Evolutionary conservation across 768 basidiomycete genomes (phyloP).

Genomic region (Tricholoma sp.): DNA sequence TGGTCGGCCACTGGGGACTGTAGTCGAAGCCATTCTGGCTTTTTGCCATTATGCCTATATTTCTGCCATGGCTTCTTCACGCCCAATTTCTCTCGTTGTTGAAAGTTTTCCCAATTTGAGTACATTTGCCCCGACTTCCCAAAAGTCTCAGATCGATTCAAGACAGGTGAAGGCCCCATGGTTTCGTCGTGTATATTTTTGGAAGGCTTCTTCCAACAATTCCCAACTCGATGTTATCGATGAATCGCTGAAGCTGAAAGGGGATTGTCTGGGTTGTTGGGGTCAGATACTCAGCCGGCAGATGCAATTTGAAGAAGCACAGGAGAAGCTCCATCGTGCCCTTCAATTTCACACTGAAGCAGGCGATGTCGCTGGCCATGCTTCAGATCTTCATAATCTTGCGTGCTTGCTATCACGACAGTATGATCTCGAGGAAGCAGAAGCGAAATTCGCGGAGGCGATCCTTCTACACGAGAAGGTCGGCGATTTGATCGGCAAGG

Average conservation of each 20-base stretch:
- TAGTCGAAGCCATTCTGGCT: slow-evolving; percentile 16
- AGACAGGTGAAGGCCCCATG: not conserved
- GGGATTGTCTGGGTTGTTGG: slow-evolving; percentile 22
- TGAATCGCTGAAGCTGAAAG: slow-evolving; percentile 12
- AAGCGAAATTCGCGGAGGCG: slow-evolving; percentile 11
- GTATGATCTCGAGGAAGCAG: slow-evolving; percentile 7
- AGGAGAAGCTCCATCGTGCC: slow-evolving; percentile 17
- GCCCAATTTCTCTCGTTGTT: slow-evolving; percentile 14
- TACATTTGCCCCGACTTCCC: not conserved
- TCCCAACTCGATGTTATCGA: not conserved
- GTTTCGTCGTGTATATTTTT: slow-evolving; percentile 1
- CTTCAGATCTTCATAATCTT: slow-evolving; percentile 24
- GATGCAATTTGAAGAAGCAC: slow-evolving; percentile 14
- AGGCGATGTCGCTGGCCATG: slow-evolving; percentile 19
- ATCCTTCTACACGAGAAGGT: slow-evolving; percentile 14
- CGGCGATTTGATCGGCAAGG: slow-evolving; percentile 16
- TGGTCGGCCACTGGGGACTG: slow-evolving; percentile 7
- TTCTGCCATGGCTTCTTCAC: slow-evolving; percentile 16
- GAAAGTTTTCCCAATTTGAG: not conserved
- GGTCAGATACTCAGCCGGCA: slow-evolving; percentile 22
- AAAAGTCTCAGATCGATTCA: not conserved
- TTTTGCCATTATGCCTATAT: slow-evolving; percentile 22
- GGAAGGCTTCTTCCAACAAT: slow-evolving; percentile 2
- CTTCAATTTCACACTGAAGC: slow-evolving; percentile 17
- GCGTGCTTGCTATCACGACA: slow-evolving; percentile 16